These are phyloP conservation scores for Colletotrichum abscissum DNA, from an alignment of 2,329 filamentous ascomycete genomes.

Conservation along the genomic window DNA sequence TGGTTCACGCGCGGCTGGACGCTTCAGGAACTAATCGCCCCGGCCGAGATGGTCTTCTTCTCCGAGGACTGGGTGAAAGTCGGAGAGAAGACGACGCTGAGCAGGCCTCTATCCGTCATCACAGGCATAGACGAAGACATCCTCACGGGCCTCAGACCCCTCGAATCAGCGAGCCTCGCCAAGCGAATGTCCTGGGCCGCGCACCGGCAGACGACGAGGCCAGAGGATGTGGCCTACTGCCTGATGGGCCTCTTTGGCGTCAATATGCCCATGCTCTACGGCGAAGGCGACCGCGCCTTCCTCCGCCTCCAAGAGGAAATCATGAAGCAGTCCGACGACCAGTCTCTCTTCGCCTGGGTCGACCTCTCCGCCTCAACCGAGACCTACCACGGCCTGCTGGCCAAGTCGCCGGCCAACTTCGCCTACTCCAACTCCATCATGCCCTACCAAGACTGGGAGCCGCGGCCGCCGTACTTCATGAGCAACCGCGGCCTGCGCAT, in stretches of 20 bases:
- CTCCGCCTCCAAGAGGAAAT: not conserved
- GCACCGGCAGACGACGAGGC: not conserved
- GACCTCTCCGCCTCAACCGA: not conserved
- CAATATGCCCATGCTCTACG: not conserved
- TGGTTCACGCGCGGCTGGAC: not conserved
- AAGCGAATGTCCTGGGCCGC: not conserved
- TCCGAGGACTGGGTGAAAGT: not conserved
- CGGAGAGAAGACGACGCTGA: not conserved
- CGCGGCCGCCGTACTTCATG: slow-evolving; percentile 40
- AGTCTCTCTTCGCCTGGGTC: not conserved
- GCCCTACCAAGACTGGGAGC: slow-evolving; percentile 46
- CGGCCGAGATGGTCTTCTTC: not conserved
- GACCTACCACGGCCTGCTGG: not conserved
- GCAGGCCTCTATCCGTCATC: not conserved
- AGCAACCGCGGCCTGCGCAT: slow-evolving; percentile 43
- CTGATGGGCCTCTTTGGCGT: not conserved
- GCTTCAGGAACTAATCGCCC: not conserved
- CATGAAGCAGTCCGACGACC: slow-evolving; percentile 5
- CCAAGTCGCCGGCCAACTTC: slow-evolving; percentile 51
- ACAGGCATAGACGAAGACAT: not conserved
- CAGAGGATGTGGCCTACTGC: not conserved
- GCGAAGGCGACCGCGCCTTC: not conserved
- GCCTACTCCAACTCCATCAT: slow-evolving; percentile 47
- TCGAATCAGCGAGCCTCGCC: not conserved
- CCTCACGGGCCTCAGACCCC: not conserved